These are phyloP conservation scores for Hibiscus tridactylites DNA, from an alignment of 345 rosid species.

Conservation along the genomic window DNA sequence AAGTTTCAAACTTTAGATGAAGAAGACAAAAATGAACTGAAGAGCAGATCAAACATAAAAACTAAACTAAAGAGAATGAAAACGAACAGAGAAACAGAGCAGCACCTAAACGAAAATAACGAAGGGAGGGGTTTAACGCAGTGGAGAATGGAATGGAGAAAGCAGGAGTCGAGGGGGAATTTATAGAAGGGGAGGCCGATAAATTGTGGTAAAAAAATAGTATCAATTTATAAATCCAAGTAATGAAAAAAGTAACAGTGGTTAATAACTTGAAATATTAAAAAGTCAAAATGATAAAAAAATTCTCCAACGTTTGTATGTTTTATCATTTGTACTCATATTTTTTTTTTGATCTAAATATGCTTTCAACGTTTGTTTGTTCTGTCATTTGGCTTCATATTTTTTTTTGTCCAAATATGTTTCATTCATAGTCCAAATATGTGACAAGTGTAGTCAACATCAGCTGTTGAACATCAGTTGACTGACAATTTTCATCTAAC, in stretches of 20 bases:
- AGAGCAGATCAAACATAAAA: not conserved
- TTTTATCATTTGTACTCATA: too few relatives aligned
- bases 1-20: not conserved
- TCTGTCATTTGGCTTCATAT: too few relatives aligned
- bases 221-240: not conserved
- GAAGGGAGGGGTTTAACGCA: not conserved
- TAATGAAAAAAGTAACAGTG: not conserved
- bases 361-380: too few relatives aligned
- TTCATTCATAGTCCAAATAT: too few relatives aligned
- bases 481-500: too few relatives aligned
- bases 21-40: not conserved
- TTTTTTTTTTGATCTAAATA: too few relatives aligned
- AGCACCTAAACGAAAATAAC: conserved; percentile 18
- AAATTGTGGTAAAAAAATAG: not conserved
- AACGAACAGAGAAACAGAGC: not conserved
- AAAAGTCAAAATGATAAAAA: not conserved
- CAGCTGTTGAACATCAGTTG: too few relatives aligned
- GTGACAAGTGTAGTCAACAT: too few relatives aligned
- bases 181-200: conserved; percentile 6
- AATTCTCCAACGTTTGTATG: too few relatives aligned
- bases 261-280: not conserved
- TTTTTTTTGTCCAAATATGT: too few relatives aligned
- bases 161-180: not conserved
- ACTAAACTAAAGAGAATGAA: not conserved
- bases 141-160: conserved; percentile 6